These are phyloP conservation scores for Xylaria digitata DNA, from an alignment of 2,329 filamentous ascomycete species.

Conservation along the genomic window DNA sequence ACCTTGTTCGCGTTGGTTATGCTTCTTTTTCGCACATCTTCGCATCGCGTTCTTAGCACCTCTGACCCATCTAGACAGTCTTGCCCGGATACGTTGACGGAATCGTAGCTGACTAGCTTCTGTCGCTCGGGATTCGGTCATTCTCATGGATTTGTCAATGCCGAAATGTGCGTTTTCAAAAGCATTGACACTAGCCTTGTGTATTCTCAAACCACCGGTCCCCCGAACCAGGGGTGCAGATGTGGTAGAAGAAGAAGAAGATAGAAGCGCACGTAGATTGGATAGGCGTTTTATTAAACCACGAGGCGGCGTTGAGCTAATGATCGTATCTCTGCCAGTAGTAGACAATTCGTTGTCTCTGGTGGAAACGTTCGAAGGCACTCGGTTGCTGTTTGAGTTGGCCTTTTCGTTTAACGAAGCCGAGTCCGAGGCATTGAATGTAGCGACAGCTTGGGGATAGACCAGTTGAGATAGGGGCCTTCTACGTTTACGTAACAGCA, in stretches of 20 bases:
- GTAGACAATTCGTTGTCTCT: conserved; percentile 25
- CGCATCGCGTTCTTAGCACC: conserved; percentile 44
- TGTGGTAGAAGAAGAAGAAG: conserved; percentile 28
- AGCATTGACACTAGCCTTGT: conserved; percentile 20
- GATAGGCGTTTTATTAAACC: conserved; percentile 46
- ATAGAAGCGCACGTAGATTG: conserved; percentile 43
- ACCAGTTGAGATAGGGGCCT: conserved; percentile 31
- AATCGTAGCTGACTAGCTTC: conserved; percentile 34
- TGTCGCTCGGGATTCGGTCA: conserved; percentile 22
- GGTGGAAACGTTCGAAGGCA: conserved; percentile 20
- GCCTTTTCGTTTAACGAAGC: conserved; percentile 13
- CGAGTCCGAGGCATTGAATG: conserved; percentile 6
- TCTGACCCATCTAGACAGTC: conserved; percentile 46
- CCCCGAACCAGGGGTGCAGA: conserved; percentile 6
- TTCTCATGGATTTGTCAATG: conserved; percentile 27
- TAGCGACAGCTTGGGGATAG: conserved; percentile 19
- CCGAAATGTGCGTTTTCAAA: conserved; percentile 31
- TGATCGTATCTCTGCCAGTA: conserved; percentile 21
- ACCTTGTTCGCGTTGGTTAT: conserved; percentile 9
- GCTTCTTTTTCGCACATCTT: conserved; percentile 39
- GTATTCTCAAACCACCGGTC: conserved; percentile 17
- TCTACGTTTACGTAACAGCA: conserved; percentile 34
- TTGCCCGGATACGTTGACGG: conserved; percentile 44
- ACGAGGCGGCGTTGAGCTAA: conserved; percentile 33
- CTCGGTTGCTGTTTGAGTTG: conserved; percentile 18